A percentile compares a stretch with the other conserved stretches of the same genome.
Conservation (phyloP, 2,329 filamentous ascomycete genomes). For the Penicillium sp. region DNA sequence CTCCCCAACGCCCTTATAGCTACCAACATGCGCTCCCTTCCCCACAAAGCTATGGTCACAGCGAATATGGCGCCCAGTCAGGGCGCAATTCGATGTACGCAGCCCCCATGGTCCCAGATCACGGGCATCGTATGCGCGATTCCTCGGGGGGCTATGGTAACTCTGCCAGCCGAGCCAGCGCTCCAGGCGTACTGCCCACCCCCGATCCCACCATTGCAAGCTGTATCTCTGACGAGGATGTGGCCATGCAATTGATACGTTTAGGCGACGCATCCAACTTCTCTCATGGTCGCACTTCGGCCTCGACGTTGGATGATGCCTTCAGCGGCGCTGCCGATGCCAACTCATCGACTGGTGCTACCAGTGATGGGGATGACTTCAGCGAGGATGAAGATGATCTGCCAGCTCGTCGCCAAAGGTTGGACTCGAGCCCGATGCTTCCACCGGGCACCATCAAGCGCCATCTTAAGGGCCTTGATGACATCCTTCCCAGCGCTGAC, state of each 20-base stretch:
- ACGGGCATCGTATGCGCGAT: constrained; percentile 67
- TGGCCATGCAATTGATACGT: constrained; percentile 94
- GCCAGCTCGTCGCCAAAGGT: constrained; percentile 43
- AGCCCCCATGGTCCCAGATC: constrained; percentile 57
- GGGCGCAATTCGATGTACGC: constrained; percentile 55
- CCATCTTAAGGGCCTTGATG: constrained; percentile 51
- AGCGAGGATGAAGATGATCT: constrained; percentile 64
- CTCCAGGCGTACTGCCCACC: constrained; percentile 73
- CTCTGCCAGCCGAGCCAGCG: constrained; percentile 39
- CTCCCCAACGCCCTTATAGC: constrained; percentile 76
- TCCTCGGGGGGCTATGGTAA: constrained; percentile 46
- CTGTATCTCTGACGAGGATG: constrained; percentile 97
- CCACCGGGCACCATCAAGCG: constrained; percentile 49
- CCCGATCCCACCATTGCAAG: constrained; percentile 97
- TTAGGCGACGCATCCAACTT: constrained; percentile 92
- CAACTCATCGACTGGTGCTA: constrained; percentile 81
- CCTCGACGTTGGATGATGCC: constrained; percentile 89
- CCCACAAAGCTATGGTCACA: constrained; percentile 72
- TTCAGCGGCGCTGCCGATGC: constrained; percentile 87
- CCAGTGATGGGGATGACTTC: constrained; percentile 69
- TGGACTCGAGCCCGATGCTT: constrained; percentile 45
- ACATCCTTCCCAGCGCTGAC: constrained; percentile 58
- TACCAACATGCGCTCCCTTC: constrained; percentile 79
- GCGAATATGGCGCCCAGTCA: constrained; percentile 41
- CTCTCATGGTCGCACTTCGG: constrained; percentile 88